Evolutionary conservation across 768 basidiomycete species (phyloP), one percentile per base, ranked within the genome.

Genomic region (Amanita inopinata): DNA sequence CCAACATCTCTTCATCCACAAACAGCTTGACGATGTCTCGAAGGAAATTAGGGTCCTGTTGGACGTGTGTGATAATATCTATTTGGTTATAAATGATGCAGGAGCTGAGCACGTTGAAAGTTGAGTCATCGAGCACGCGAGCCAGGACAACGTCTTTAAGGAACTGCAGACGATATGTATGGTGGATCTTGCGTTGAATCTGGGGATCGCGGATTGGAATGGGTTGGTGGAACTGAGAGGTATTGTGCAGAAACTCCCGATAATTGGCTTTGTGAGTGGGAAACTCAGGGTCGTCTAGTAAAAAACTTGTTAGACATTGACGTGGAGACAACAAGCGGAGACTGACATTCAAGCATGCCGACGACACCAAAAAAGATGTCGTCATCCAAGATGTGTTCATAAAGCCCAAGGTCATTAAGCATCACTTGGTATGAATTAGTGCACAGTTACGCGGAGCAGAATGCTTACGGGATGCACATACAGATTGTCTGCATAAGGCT

Each of bases 11-110:
- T 46, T 83, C 81, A 49, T 82, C 78, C 38, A 84, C 77, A 58
- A 88, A 87, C 30, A 86, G 60, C 33, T 67, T 63, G 25, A 94
- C 84, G 10, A 97, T 73, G 36, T 91, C 83, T 24, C 71, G 69
- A 25, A 97, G 66, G 57, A 97, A 86, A 8, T 62, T 56, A 1
- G 72, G 73, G 52, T 96, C 87, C 45, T 71, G 74, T 56, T 91
- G 86, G 24, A 98, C 75, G 55, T 94, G 80, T 37, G 72, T 78
- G 55, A 99, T 92, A 55, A 99, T 97, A 62, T 99, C 96, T 53
- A 94, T 91, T 60, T 99, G 94, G 64, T 98, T 96, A 74, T 93
- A 98, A 57, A 97, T 90, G 60, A 99, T 91, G 63, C 88, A 88
- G 1, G 90, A 92, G 62, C 92, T 97, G 56, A 98, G 76, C 53